Evolutionary conservation across 768 basidiomycete genomes (phyloP).

Genomic region (Phaeotremella skinneri): DNA sequence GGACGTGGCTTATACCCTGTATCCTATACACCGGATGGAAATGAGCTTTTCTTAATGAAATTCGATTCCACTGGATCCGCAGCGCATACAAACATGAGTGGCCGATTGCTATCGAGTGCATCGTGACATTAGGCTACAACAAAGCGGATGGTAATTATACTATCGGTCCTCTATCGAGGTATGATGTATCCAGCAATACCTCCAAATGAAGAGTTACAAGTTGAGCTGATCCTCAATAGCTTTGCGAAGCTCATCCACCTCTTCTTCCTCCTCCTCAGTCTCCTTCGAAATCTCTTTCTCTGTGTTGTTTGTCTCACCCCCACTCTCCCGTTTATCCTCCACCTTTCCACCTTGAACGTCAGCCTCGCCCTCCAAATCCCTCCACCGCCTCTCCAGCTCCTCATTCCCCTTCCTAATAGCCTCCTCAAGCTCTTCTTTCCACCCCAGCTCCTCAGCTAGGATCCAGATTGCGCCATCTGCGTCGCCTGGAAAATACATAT

Average conservation of each 20-base stretch:
- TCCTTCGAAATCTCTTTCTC: slow-evolving; percentile 7
- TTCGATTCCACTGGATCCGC: too few species aligned
- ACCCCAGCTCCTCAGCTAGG: slow-evolving; percentile 68
- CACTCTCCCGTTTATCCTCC: slow-evolving; percentile 11
- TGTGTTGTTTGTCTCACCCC: background rate
- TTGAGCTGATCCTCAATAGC: slow-evolving; percentile 14
- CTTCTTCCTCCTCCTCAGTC: background rate
- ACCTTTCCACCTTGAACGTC: background rate
- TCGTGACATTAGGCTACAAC: too few species aligned
- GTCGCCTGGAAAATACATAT: slow-evolving; percentile 35
- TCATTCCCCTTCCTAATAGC: slow-evolving; percentile 16
- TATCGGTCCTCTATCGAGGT: too few species aligned
- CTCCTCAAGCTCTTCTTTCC: slow-evolving; percentile 53
- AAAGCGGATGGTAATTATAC: too few species aligned
- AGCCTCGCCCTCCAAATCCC: background rate
- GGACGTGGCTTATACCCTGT: background rate
- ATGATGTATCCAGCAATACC: too few species aligned
- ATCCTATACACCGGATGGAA: background rate
- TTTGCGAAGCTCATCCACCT: slow-evolving; percentile 8
- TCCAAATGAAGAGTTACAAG: too few species aligned
- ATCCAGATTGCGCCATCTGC: slow-evolving; percentile 63
- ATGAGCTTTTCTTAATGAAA: too few species aligned
- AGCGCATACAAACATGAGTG: too few species aligned
- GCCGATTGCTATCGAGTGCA: too few species aligned
- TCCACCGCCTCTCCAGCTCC: slow-evolving; percentile 19